Percentiles rank a stretch among this genome's conserved stretches.
phyloP scores from a whole-genome alignment of 1,139 yeast genomes.

The Nakaseomyces nivariensis region DNA sequence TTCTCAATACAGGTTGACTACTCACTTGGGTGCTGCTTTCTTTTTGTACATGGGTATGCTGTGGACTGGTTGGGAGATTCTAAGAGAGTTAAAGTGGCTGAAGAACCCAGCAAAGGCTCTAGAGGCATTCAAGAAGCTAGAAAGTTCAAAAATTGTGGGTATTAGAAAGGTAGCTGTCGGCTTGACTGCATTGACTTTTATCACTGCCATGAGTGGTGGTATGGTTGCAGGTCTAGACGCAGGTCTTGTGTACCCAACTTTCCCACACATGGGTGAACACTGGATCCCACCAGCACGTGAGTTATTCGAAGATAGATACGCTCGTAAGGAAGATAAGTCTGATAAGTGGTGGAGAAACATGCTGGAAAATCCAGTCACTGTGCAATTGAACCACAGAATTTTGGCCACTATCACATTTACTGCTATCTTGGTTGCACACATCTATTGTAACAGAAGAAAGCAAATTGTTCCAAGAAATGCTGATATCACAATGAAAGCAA shows the following conservation, averaged over 20 bases:
- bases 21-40: conserved; percentile 93
- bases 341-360: conserved; percentile 88
- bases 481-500: conserved; percentile 47
- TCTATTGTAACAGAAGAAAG: conserved; percentile 49
- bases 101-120: conserved; percentile 47
- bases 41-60: conserved; percentile 78
- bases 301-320: conserved; percentile 63
- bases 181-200: conserved; percentile 57
- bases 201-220: conserved; percentile 95
- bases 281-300: conserved; percentile 65
- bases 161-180: conserved; percentile 48
- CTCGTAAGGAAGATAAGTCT: conserved; percentile 55
- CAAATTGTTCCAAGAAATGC: conserved; percentile 55
- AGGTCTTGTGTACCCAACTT: conserved; percentile 88
- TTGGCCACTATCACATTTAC: conserved; percentile 76
- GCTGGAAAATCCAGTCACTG: conserved; percentile 93
- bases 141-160: conserved; percentile 47
- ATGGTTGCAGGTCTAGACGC: conserved; percentile 98
- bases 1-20: conserved; percentile 86
- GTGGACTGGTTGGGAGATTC: conserved; percentile 77
- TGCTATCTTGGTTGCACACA: conserved; percentile 55
- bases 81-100: conserved; percentile 66
- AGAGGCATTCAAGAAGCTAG: conserved; percentile 41
- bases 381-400: conserved; percentile 82
- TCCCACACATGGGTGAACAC: conserved; percentile 89